phyloP scores from a whole-genome alignment of 1,284 basidiomycete genomes.

The Irpex sp. region DNA sequence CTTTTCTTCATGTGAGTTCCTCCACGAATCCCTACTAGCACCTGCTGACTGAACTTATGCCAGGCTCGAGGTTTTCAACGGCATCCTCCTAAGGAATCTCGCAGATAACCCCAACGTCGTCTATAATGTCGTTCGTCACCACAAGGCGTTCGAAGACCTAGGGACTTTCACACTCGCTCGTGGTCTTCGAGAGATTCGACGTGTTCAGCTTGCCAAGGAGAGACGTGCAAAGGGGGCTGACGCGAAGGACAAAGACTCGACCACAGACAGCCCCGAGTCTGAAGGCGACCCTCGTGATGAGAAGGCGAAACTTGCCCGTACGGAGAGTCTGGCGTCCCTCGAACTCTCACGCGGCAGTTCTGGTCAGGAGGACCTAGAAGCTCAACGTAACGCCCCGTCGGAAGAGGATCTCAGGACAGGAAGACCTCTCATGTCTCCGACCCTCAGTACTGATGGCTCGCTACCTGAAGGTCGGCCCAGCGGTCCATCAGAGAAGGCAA shows the following conservation, averaged over 20 bases:
- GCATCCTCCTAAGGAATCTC: slow-evolving; percentile 69
- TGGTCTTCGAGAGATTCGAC: slow-evolving; percentile 81
- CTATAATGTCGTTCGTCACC: slow-evolving; percentile 81
- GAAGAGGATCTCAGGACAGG: slow-evolving; percentile 23
- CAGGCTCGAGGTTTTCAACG: slow-evolving; percentile 90
- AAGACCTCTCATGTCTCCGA: slow-evolving; percentile 38
- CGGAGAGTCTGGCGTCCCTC: slow-evolving; percentile 30
- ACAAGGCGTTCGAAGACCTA: slow-evolving; percentile 82
- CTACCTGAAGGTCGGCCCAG: slow-evolving; percentile 21
- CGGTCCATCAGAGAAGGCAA: slow-evolving; percentile 73
- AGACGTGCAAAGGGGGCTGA: slow-evolving; percentile 41
- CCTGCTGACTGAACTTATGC: slow-evolving; percentile 8
- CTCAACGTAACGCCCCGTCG: slow-evolving; percentile 14
- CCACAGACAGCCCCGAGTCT: slow-evolving; percentile 18
- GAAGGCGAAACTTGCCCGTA: slow-evolving; percentile 58
- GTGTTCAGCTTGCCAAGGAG: slow-evolving; percentile 69
- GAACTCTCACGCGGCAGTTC: slow-evolving; percentile 19
- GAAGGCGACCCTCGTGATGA: slow-evolving; percentile 44
- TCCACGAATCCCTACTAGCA: not conserved
- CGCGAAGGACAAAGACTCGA: slow-evolving; percentile 25
- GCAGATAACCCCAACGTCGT: slow-evolving; percentile 84
- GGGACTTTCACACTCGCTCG: slow-evolving; percentile 84
- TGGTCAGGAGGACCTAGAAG: slow-evolving; percentile 26
- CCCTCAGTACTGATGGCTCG: slow-evolving; percentile 30
- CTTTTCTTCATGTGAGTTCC: slow-evolving; percentile 78